Base-by-base conservation (phyloP, 495 filamentous ascomycete species). In the Tuber borchii region DNA sequence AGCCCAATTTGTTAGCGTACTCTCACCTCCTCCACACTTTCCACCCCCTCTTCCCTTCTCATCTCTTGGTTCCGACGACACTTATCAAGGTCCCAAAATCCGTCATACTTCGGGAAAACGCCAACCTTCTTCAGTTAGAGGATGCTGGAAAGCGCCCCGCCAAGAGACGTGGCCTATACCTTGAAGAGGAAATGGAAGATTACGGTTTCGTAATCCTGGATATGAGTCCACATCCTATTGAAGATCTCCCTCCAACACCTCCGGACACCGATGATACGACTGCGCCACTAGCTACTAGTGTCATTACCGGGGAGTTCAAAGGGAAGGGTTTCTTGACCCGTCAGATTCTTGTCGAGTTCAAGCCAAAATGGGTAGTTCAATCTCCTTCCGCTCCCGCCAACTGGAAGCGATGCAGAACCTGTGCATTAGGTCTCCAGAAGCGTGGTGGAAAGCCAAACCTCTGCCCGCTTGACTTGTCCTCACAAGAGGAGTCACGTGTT, bases 341-440 rank as follows among this genome's bases (percentile, higher is more conserved):
- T 17, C 85, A 88, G 31, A 84, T 86, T 0, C 80, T 90, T 0
- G 84, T 93, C 37, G 93, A 99, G 83, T 90, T 98, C 79, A 99
- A 99, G 81, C 93, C 95, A 9, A 99, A 99, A 84, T 99, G 95
- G 95, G 88, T 97, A 2, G 82, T 87, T 9, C 94, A 95, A 78
- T 95, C 93, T 0, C 93, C 92, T 1, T 89, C 89, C 39, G 94
- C 94, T 0, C 94, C 93, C 1, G 9, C 79, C 0, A 78, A 84
- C 8, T 87, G 92, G 22, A 87, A 82, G 34, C 87, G 94, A 39
- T 99, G 95, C 84, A 90, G 95, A 8, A 97, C 92, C 1, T 99
- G 95, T 83, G 95, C 95, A 3, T 83, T 93, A 31, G 86, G 85
- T 76, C 76, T 85, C 0, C 72, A 82, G 56, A 76, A 78, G 56